These are phyloP conservation scores for Solanum bulbocastanum DNA, from an alignment of 257 asterid genomes.

Conservation along the genomic window DNA sequence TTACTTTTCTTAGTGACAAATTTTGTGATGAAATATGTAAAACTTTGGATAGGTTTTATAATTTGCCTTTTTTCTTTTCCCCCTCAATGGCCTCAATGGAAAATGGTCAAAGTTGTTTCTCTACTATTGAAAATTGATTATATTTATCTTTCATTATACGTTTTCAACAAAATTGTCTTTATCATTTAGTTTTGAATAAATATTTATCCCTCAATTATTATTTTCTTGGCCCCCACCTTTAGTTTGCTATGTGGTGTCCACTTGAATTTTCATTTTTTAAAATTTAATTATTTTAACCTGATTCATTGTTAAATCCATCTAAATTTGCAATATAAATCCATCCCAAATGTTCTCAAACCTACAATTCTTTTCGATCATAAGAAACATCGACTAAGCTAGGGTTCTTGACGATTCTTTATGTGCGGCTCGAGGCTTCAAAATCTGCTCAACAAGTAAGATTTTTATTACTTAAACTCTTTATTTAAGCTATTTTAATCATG, in stretches of 20 bases:
- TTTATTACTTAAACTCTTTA: background rate
- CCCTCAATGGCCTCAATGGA: background rate
- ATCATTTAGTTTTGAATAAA: background rate
- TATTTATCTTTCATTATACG: background rate
- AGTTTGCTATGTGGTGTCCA: background rate
- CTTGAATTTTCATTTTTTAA: background rate
- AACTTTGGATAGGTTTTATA: background rate
- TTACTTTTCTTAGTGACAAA: background rate
- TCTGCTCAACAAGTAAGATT: background rate
- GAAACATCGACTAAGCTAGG: background rate
- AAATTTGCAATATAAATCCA: background rate
- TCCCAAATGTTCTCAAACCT: background rate
- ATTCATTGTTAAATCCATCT: background rate
- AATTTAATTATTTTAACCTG: background rate
- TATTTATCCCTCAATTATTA: background rate
- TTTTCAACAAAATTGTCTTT: background rate
- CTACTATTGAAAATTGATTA: background rate
- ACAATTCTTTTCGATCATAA: background rate
- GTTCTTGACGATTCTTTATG: background rate
- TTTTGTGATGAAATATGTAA: background rate
- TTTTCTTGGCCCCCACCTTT: background rate
- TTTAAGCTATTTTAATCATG: background rate
- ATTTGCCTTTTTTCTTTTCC: background rate
- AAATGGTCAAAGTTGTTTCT: background rate
- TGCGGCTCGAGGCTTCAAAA: background rate